Base-by-base conservation (phyloP, 495 filamentous ascomycete genomes). In the Margaritispora aquatica region DNA sequence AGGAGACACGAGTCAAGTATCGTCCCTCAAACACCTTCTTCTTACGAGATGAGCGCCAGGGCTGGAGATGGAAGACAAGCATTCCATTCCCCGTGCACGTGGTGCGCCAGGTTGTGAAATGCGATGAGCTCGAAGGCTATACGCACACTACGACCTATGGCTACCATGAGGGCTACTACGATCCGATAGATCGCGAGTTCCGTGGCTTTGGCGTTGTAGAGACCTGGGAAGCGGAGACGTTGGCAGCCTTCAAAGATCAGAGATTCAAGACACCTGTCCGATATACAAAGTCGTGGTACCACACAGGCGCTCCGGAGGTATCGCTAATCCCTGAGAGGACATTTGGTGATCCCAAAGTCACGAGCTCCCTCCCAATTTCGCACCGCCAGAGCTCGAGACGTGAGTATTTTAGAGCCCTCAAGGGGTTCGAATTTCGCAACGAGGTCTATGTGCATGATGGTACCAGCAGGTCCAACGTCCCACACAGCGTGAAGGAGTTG, bases 91-190 rank as follows among this genome's bases (percentile, higher is more conserved):
- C 73, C 0, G 59, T 74, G 0, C 68, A 69, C 3, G 61, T 54
- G 34, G 63, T 76, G 0, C 19, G 63, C 7, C 21, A 26, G 15
- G 41, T 63, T 0, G 52, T 36, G 22, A 58, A n/a, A 0, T 22
- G 51, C 5, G 73, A 75, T 57, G 5, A 52, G 4, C 54, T 73
- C 27, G 65, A 46, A 20, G 11, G 54, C 13, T 60, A 10, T 0
- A 44, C 13, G 1, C 59, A 47, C 13, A 51, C 29, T 0, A 58
- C 55, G 17, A 36, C 54, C 10, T 74, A 73, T 53, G 55, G 41
- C 19, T 76, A 76, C 51, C 70, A 72, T 57, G n/a, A 74, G 48
- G 74, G 74, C 0, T 74, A 59, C 46, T 76, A 64, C 54, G 74
- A 75, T 57, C 50, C 54, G 8, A 3, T 48, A 0, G 73, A 75